Conservation (phyloP, 2,329 filamentous ascomycete species). For the Phialophora verrucosa region DNA sequence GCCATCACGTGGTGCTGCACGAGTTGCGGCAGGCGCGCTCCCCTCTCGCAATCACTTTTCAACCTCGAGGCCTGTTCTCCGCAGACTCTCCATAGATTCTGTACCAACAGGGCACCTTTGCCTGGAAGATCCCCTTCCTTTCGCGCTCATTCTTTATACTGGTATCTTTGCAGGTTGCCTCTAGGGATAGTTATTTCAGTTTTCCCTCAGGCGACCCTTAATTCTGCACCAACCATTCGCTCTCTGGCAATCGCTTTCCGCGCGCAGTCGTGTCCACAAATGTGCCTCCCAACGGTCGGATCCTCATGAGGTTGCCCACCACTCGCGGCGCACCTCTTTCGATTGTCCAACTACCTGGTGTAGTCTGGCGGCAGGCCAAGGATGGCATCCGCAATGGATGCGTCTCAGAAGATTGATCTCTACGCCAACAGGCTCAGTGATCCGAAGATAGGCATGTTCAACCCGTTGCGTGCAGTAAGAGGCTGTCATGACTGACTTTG, state of each 20-base stretch:
- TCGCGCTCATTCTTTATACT: constrained; percentile 18
- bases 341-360: constrained; percentile 14
- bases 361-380: constrained; percentile 10
- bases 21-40: constrained; percentile 1
- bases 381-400: constrained; percentile 36
- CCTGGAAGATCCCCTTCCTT: constrained; percentile 12
- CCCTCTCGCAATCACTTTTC: constrained; percentile 19
- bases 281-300: constrained; percentile 18
- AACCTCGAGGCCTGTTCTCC: constrained; percentile 15
- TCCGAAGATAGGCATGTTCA: constrained; percentile 53
- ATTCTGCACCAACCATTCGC: background rate
- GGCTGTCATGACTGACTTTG: constrained; percentile 18
- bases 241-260: background rate
- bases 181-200: background rate
- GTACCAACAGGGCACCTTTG: constrained; percentile 15
- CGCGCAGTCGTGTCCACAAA: constrained; percentile 17
- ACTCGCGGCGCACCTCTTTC: constrained; percentile 19
- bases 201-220: background rate
- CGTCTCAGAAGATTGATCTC: constrained; percentile 50
- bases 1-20: constrained; percentile 11
- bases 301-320: constrained; percentile 30
- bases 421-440: constrained; percentile 57
- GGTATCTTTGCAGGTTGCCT: constrained; percentile 14
- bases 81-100: constrained; percentile 17
- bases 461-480: constrained; percentile 16